Evolutionary conservation across 2,329 filamentous ascomycete species (phyloP), one percentile per base, ranked within the genome.

Genomic region (Diaporthe destruens): DNA sequence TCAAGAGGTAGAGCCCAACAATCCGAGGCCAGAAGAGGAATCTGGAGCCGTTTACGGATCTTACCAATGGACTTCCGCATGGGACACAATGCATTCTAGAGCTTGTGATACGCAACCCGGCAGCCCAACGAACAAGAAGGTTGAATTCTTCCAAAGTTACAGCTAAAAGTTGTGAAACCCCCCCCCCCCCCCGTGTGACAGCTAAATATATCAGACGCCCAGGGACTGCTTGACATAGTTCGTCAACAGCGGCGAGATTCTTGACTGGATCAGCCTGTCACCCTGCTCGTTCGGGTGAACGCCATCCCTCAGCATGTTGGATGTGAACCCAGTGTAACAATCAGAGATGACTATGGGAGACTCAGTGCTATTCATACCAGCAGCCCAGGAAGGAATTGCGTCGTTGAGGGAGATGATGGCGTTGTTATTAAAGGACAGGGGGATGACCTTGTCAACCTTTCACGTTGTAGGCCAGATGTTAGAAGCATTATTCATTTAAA

Each of bases 291-390:
- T 82, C 0, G 84, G 83, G 72, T 85, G 83, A 12, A 86, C 80
- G 14, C 82, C 83, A 73, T 85, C 84, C 12, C 80, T 76, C 55
- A 83, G 75, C 66, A 80, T 78, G 5, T 75, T 75, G 12, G 75
- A 79, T 6, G 53, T 49, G 72, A 80, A 83, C 6, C 81, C 82
- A 1, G 77, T 79, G 39, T 79, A 80, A 61, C 80, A 81, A 75
- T 85, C 83, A 34, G 81, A 82, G 39, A 85, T 76, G 32, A 78
- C 76, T 56, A 86, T 82, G 25, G 84, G 83, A 11, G 82, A 84
- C 20, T 80, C 78, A 0, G 80, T 79, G 9, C 76, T 80, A 73
- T 81, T 82, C 66, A 80, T 78, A 8, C 76, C 74, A 16, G 73
- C 59, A 6, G 80, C 84, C 84, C 83, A 85, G 20, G 75, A 76